phyloP scores from a whole-genome alignment of 345 rosid genomes.

The Luvunga scandens region DNA sequence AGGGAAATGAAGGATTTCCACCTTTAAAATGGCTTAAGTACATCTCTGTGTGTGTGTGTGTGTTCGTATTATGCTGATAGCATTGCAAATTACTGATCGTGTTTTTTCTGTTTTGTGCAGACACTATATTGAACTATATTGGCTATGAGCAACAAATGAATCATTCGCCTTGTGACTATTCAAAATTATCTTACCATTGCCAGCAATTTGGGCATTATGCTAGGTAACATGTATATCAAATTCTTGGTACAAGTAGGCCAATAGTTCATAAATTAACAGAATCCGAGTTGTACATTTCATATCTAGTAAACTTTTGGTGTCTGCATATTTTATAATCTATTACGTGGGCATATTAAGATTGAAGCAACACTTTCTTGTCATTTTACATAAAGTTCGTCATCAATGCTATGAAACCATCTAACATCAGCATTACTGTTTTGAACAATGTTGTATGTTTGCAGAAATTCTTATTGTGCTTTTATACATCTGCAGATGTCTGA shows the following conservation, averaged over 20 bases:
- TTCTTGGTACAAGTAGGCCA: neutral
- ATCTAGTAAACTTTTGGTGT: neutral
- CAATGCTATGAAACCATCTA: neutral
- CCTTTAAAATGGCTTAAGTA: neutral
- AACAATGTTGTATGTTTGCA: neutral
- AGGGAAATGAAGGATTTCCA: neutral
- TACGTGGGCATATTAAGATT: neutral
- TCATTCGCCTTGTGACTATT: conserved; percentile 29
- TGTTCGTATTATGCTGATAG: neutral
- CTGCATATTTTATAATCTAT: neutral
- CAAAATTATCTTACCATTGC: conserved; percentile 64
- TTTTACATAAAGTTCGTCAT: neutral
- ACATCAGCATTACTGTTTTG: neutral
- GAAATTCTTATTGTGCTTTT: conserved; percentile 6
- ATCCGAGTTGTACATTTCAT: conserved; percentile 1
- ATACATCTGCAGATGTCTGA: conserved; percentile 59
- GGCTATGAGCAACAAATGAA: conserved; percentile 43
- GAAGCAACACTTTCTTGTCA: neutral
- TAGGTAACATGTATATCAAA: conserved; percentile 35
- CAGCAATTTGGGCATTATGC: conserved; percentile 52
- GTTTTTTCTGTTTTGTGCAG: conserved; percentile 34
- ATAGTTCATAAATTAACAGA: neutral
- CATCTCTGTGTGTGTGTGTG: neutral
- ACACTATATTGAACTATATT: conserved; percentile 43
- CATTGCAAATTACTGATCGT: neutral